Evolutionary conservation across 2,329 filamentous ascomycete species (phyloP).

Genomic region (Uncinocarpus reesii): DNA sequence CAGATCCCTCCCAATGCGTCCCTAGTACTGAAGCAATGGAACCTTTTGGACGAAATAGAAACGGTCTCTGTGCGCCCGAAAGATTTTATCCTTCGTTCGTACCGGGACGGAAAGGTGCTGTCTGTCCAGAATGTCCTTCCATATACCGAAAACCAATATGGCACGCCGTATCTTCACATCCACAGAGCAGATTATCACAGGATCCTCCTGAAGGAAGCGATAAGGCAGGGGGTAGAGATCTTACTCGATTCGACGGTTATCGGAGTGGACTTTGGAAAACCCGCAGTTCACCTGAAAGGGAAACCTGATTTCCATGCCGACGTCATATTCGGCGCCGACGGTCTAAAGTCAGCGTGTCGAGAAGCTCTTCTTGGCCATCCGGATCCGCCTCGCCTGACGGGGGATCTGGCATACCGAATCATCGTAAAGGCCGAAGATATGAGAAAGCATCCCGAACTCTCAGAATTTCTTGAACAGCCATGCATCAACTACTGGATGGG

Average conservation of each 20-base stretch:
- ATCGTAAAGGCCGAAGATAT: slow-evolving; percentile 42
- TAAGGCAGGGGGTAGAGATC: slow-evolving; percentile 32
- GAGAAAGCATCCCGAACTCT: slow-evolving; percentile 39
- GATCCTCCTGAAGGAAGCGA: slow-evolving; percentile 34
- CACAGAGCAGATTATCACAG: slow-evolving; percentile 43
- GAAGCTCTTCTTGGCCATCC: slow-evolving; percentile 37
- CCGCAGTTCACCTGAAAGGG: slow-evolving; percentile 24
- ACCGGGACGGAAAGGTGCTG: slow-evolving; percentile 25
- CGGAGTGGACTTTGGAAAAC: slow-evolving; percentile 21
- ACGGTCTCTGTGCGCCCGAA: slow-evolving; percentile 24
- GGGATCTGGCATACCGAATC: slow-evolving; percentile 48
- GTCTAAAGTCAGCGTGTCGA: slow-evolving; percentile 38
- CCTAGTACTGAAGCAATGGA: slow-evolving; percentile 24
- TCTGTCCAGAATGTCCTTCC: slow-evolving; percentile 22
- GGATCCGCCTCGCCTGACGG: slow-evolving; percentile 42
- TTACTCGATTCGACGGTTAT: slow-evolving; percentile 22
- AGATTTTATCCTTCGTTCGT: slow-evolving; percentile 25
- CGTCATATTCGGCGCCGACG: slow-evolving; percentile 42
- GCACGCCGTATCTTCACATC: slow-evolving; percentile 39
- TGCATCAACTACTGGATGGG: slow-evolving; percentile 48
- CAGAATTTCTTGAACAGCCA: slow-evolving; percentile 37
- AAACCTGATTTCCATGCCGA: slow-evolving; percentile 32
- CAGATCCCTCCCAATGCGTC: slow-evolving; percentile 28
- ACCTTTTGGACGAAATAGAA: slow-evolving; percentile 22
- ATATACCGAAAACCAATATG: slow-evolving; percentile 23